Evolutionary conservation across 1,284 basidiomycete species (phyloP).

Genomic region (Phellinidium pouzarii): DNA sequence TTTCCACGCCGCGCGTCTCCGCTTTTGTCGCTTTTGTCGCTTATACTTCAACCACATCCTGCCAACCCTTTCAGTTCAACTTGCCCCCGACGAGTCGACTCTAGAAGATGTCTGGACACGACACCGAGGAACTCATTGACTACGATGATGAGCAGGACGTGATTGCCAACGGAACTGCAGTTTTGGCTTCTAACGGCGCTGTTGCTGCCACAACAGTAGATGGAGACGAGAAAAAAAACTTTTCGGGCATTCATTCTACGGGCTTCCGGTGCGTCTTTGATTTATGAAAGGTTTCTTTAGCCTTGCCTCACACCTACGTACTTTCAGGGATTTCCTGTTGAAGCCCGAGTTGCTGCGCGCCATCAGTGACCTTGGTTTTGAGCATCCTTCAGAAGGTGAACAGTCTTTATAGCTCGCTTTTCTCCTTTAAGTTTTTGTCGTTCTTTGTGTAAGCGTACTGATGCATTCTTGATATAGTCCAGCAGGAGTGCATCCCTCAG

Average conservation of each 20-base stretch:
- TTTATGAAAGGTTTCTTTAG: background rate
- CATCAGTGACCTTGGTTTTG: constrained; percentile 98
- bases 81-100: background rate
- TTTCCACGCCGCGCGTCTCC: background rate
- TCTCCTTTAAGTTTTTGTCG: background rate
- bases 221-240: constrained; percentile 92
- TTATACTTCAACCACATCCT: background rate
- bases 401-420: constrained; percentile 12
- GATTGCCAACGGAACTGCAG: constrained; percentile 54
- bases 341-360: constrained; percentile 96
- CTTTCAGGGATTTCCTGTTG: constrained; percentile 84
- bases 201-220: constrained; percentile 45
- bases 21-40: background rate
- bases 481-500: constrained; percentile 99
- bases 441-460: background rate
- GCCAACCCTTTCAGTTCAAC: background rate
- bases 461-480: constrained; percentile 52
- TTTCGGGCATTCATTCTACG: constrained; percentile 95
- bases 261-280: constrained; percentile 67
- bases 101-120: constrained; percentile 34
- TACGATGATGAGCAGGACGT: constrained; percentile 94
- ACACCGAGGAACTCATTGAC: constrained; percentile 78
- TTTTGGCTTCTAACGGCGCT: constrained; percentile 44
- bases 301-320: constrained; percentile 19
- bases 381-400: constrained; percentile 98